These are phyloP conservation scores for Volvariella surrecta DNA, from an alignment of 1,284 basidiomycete genomes.

Conservation along the genomic window DNA sequence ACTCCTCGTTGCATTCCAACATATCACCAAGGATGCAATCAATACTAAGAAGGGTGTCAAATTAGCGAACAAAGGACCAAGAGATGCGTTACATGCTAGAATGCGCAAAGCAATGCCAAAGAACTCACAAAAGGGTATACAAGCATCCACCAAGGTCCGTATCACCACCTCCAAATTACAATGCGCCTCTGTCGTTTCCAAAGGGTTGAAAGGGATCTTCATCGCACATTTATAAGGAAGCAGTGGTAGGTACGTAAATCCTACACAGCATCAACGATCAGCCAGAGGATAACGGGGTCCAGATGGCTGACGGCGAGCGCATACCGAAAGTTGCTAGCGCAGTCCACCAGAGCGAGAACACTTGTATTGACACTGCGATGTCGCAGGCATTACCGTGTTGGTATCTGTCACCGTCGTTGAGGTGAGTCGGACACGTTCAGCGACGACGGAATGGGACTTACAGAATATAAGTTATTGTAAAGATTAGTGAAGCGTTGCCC, in stretches of 20 bases:
- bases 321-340: conserved; percentile 1
- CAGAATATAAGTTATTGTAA: neutral
- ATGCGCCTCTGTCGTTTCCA: neutral
- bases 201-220: neutral
- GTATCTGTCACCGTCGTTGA: neutral
- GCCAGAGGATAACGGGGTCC: neutral
- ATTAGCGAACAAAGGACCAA: too few species aligned
- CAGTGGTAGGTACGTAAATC: neutral
- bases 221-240: neutral
- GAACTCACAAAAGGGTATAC: neutral
- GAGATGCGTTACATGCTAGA: neutral
- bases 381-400: neutral
- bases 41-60: neutral
- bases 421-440: neutral
- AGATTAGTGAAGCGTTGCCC: neutral
- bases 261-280: neutral
- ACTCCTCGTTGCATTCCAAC: neutral
- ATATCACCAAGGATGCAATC: neutral
- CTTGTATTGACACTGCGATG: neutral
- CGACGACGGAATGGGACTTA: neutral
- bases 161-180: neutral
- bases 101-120: neutral
- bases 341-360: neutral
- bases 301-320: neutral
- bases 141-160: neutral